Evolutionary conservation across 257 asterid species (phyloP).

Genomic region (Scutellaria minor): DNA sequence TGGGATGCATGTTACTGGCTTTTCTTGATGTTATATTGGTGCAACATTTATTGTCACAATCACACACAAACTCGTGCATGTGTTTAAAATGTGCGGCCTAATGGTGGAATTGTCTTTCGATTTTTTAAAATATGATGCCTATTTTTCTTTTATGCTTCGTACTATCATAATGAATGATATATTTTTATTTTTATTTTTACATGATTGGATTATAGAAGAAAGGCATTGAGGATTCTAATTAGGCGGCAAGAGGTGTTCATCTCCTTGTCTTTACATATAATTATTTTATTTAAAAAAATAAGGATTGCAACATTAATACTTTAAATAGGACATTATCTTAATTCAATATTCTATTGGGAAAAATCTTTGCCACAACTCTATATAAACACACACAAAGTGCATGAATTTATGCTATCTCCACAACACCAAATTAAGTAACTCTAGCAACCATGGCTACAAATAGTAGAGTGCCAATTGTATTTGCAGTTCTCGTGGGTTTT

Average conservation of each 20-base stretch:
- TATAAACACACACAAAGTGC: constrained; percentile 14
- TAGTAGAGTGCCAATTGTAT: not conserved
- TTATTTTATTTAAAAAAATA: no score
- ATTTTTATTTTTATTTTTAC: no score
- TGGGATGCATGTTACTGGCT: no score
- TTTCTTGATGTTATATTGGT: not conserved
- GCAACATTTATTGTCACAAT: not conserved
- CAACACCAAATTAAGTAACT: not conserved
- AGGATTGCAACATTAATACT: not conserved
- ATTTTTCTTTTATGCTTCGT: no score
- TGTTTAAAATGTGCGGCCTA: no score
- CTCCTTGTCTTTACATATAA: not conserved
- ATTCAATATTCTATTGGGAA: no score
- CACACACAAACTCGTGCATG: no score
- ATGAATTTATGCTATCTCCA: not conserved
- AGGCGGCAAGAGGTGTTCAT: not conserved
- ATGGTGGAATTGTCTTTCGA: no score
- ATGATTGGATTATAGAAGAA: not conserved
- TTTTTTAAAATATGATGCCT: no score
- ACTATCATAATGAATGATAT: no score
- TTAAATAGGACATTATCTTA: no score
- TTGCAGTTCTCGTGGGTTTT: constrained; percentile 28
- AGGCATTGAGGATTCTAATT: constrained; percentile 6
- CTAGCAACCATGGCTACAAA: constrained; percentile 22
- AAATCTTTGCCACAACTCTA: not conserved